Base-by-base conservation (phyloP, 139 green algal genomes). In the Astrephomene gubernaculifera region DNA sequence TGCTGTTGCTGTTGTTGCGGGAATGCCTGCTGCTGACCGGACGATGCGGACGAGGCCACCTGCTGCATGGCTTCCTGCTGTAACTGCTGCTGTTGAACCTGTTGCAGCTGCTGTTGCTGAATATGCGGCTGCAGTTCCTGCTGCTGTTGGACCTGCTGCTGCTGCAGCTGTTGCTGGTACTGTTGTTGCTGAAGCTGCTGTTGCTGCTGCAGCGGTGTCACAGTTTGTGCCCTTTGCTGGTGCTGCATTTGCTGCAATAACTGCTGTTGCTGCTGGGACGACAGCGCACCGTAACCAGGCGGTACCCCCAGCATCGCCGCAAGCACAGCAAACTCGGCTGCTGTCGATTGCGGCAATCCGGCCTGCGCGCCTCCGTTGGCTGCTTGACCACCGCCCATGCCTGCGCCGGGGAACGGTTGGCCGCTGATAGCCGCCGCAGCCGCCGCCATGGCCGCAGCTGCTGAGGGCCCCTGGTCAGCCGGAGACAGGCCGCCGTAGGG, bases 291-390 rank as follows among this genome's bases (percentile, higher is more conserved):
- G 39, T 73, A 83, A 0, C 19, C 39, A 25, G 76, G 72, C 33
- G 72, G 76, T 41, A 73, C 25, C 12, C 41, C 64, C 1, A 83
- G 76, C 76, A 83, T 83, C 6, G 76, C 76, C 24, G 76, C 76
- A 5, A 83, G 39, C 0, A 71, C 76, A 1, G 76, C 76, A 36
- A 45, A 73, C 39, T 83, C 76, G 2, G 76, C 76, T 4, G 60
- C 61, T 21, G 61, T 54, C 38, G 54, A 25, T 38, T 67, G 54
- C 17, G 44, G 44, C n/a, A 45, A 27, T 21, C 70, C 70, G 2
- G 31, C 43, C 43, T 61, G 43, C 33, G 41, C 17, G 0, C 27
- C 70, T n/a, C n/a, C n/a, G n/a, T n/a, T n/a, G n/a, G n/a, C n/a
- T n/a, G n/a, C n/a, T n/a, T 65, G 57, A 6, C 57, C 57, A 12